Evolutionary conservation across 2,329 filamentous ascomycete species (phyloP).

Genomic region (Epichloe gansuensis): DNA sequence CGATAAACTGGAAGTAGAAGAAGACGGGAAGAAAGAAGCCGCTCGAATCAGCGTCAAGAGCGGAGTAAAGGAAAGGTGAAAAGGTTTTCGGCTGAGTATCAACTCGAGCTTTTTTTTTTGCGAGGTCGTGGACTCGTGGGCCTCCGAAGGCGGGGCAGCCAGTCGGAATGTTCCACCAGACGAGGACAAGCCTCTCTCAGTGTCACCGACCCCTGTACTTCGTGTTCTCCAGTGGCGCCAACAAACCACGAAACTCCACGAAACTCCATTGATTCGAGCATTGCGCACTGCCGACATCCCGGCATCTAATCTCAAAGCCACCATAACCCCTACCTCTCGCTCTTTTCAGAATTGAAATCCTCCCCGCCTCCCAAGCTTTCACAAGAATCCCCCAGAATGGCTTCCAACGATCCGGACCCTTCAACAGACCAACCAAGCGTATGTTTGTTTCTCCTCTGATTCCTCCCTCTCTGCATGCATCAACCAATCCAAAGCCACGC

Average conservation of each 20-base stretch:
- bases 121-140: background rate
- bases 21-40: background rate
- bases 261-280: too few relatives aligned
- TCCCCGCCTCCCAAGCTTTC: background rate
- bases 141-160: background rate
- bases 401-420: background rate
- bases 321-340: background rate
- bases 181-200: too few relatives aligned
- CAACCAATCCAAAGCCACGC: background rate
- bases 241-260: too few relatives aligned
- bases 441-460: background rate
- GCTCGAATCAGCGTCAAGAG: background rate
- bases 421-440: constrained; percentile 1
- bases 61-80: background rate
- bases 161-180: too few relatives aligned
- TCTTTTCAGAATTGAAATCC: background rate
- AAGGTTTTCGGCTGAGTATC: background rate
- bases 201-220: too few relatives aligned
- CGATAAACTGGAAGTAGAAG: background rate
- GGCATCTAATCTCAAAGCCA: background rate
- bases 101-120: background rate
- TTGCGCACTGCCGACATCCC: too few relatives aligned
- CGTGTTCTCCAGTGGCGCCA: too few relatives aligned
- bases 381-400: background rate
- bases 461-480: background rate